Base-by-base conservation (phyloP, 2,329 filamentous ascomycete species). In the Colletotrichum truncatum region DNA sequence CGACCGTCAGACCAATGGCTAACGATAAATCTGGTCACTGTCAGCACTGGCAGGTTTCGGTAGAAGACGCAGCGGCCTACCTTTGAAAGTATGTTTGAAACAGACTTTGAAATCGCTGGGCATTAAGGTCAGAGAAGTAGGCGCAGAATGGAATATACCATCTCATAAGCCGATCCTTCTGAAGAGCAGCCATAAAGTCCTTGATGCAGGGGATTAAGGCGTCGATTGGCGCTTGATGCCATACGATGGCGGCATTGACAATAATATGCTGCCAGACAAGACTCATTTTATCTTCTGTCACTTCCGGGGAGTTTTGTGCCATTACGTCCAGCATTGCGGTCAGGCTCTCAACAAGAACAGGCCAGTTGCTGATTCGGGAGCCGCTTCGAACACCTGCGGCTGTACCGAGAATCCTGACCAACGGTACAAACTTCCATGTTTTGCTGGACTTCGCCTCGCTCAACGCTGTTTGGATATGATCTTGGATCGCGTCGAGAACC, bases 141-240 rank as follows among this genome's bases (percentile, higher is more conserved):
- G 91, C 90, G 77, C 93, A 98, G 76, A 98, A 97, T 0, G 89
- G 86, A 43, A 98, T 85, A 75, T 97, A 98, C 81, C 90, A 91
- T 54, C 79, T 79, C 72, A 90, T 87, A 71, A 94, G 85, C 1
- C 85, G 84, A 45, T 91, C 88, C 54, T 86, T 85, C 4, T 87
- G 89, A 49, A 97, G 80, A 4, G 82, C 80, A 32, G 90, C 87
- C 74, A 88, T 86, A 46, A 97, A 83, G 4, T 87, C 78, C 14
- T 87, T 85, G 61, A 94, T 85, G 36, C 87, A 85, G 1, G 92
- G 87, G 41, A 97, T 89, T 34, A 97, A 80, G 6, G 90, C 86
- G 71, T 97, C 93, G 74, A 97, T 89, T 1, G 94, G 89, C 6
- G 93, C 91, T 69, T 89, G 86, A 70, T 93, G 89, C 75, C 97